A percentile compares a stretch with the other conserved stretches of the same genome.
These are phyloP conservation scores for Monosporascus sp. DNA, from an alignment of 2,329 filamentous ascomycete species.

Conservation along the genomic window DNA sequence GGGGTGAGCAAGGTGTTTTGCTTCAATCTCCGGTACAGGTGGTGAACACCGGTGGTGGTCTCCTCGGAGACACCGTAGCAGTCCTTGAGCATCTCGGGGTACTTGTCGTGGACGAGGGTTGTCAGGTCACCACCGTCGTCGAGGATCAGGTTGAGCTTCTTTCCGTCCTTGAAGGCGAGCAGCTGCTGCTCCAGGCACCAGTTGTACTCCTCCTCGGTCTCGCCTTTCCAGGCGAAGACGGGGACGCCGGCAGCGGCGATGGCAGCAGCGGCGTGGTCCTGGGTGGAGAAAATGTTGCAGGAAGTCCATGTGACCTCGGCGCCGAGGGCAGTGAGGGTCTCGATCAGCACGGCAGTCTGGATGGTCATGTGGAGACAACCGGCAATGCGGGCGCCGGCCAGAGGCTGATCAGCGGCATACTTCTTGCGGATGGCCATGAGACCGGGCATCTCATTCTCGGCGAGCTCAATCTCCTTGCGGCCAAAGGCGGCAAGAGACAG, in stretches of 20 bases:
- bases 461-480: conserved; percentile 97
- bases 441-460: conserved; percentile 96
- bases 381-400: conserved; percentile 91
- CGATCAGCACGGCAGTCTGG: conserved; percentile 98
- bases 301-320: conserved; percentile 98
- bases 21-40: conserved; percentile 98
- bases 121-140: conserved; percentile 98
- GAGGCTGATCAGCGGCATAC: conserved; percentile 89
- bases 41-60: conserved; percentile 99
- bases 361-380: conserved; percentile 99
- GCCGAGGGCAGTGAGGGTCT: conserved; percentile 90
- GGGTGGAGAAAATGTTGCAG: conserved; percentile 99
- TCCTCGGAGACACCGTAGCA: conserved; percentile 99
- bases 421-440: conserved; percentile 91
- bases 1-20: conserved; percentile 83
- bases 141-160: conserved; percentile 97
- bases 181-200: conserved; percentile 99
- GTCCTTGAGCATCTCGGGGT: conserved; percentile 96
- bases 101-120: conserved; percentile 93
- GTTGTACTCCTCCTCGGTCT: conserved; percentile 99
- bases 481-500: conserved; percentile 96
- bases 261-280: conserved; percentile 96
- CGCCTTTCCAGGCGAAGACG: conserved; percentile 75
- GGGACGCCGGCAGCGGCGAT: conserved; percentile 91
- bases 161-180: conserved; percentile 89